phyloP scores from a whole-genome alignment of 768 basidiomycete species.

The Pilatotrama ljubarskyi region DNA sequence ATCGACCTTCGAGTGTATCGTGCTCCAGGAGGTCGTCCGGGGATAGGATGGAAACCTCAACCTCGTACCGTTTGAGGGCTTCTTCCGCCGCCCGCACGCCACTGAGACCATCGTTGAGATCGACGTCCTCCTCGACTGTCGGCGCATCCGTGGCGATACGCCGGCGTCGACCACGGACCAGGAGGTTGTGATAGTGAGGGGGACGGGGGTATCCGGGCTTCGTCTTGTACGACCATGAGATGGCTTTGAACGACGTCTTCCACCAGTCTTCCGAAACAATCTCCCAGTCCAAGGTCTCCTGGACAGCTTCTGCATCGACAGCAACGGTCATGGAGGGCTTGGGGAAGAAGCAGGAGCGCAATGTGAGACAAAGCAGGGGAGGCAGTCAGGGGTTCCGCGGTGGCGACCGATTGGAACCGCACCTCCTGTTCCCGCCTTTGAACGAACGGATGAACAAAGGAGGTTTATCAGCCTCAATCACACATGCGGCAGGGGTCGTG shows the following conservation, averaged over 20 bases:
- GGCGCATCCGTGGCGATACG: background rate
- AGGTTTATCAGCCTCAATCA: conserved; percentile 22
- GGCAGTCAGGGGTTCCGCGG: conserved; percentile 13
- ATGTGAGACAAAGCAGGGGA: background rate
- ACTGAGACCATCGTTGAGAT: conserved; percentile 23
- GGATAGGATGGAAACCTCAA: conserved; percentile 24
- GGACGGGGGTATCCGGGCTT: conserved; percentile 19
- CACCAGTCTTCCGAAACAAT: conserved; percentile 21
- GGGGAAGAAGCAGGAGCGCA: background rate
- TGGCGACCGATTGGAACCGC: conserved; percentile 3
- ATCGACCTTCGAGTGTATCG: background rate
- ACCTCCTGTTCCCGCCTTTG: conserved; percentile 16
- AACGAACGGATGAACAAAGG: conserved; percentile 17
- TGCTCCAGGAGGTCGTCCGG: background rate
- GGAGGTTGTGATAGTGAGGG: conserved; percentile 26
- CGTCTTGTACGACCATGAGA: conserved; percentile 23
- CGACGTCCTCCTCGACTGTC: conserved; percentile 16
- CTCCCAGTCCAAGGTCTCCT: conserved; percentile 17
- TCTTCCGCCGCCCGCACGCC: conserved; percentile 29
- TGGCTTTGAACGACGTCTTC: conserved; percentile 21
- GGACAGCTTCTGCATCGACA: background rate
- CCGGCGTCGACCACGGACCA: conserved; percentile 17
- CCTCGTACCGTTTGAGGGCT: conserved; percentile 26
- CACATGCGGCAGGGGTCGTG: conserved; percentile 22
- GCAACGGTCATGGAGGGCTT: background rate